Evolutionary conservation across 2,329 filamentous ascomycete species (phyloP), one percentile per base, ranked within the genome.

Genomic region (Claviceps sp.): DNA sequence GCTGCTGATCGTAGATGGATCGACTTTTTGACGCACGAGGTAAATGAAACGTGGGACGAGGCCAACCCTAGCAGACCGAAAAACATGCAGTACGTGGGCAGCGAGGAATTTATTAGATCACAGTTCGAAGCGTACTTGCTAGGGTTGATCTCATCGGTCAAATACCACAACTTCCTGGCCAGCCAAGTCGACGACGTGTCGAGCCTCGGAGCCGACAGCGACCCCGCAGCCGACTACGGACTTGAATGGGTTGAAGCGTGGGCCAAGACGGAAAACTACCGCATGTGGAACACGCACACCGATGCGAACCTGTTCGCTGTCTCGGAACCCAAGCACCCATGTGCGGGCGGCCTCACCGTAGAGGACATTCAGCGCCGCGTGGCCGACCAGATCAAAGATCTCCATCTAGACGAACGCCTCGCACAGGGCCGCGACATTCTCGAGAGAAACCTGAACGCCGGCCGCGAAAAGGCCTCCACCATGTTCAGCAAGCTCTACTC

Each of bases 41-140:
- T 98, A 22, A 87, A 93, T 61, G 89, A 97, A 57, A 96, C 93
- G 0, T 98, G 93, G 93, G 93, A 98, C 64, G 89, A 95, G 43
- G 74, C 82, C 4, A 91, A 97, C 62, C 93, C 93, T 0, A 81
- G 82, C 56, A 78, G 87, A 47, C 93, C 93, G n/a, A 96, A 89
- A 62, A 95, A 89, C 2, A 84, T 96, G 74, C 90, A 90, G 34
- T 98, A 96, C 62, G 83, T 89, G 40, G 93, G 93, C 34, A 96
- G 89, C 56, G 93, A 98, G 69, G 93, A 97, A 65, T 96, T 96
- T 62, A 98, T 98, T 60, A 82, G 93, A 34, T 80, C 96, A 42
- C 91, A 97, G 62, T 98, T 98, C 56, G 93, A 98, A 68, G 90
- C 96, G 62, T 98, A 98, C 64, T 78, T 98, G 5, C 77, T 97